Evolutionary conservation across 129 eudicot genomes (phyloP).

Genomic region (Pulicaria dysenterica): DNA sequence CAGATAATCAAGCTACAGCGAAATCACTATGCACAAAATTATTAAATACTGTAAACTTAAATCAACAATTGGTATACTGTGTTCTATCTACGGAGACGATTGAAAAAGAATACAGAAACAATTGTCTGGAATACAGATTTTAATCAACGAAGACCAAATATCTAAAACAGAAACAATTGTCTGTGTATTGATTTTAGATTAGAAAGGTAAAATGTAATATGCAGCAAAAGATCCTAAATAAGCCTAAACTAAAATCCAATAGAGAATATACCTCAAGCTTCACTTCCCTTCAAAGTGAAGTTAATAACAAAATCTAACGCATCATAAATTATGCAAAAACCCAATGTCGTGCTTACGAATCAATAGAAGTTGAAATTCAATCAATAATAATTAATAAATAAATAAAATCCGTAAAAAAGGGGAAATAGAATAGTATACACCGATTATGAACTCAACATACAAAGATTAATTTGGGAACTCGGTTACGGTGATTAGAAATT

Average conservation of each 20-base stretch:
- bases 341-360: constrained; percentile 3
- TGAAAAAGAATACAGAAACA: no score
- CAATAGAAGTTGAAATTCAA: constrained; percentile 3
- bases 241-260: constrained; percentile 5
- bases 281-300: not conserved
- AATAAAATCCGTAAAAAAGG: not conserved
- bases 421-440: not conserved
- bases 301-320: not conserved
- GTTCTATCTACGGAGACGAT: no score
- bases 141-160: no score
- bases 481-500: constrained; percentile 14
- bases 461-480: not conserved
- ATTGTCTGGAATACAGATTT: no score
- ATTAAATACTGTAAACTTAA: no score
- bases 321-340: no score
- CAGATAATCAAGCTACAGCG: no score
- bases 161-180: no score
- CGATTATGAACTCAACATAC: constrained; percentile 1
- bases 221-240: constrained; percentile 3
- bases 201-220: constrained; percentile 8
- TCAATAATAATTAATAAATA: not conserved
- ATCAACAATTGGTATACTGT: no score
- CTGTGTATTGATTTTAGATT: no score
- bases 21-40: no score
- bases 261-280: constrained; percentile 17